Percentiles rank a stretch among this genome's conserved stretches.
Evolutionary conservation across 2,329 filamentous ascomycete species (phyloP).

Genomic region (Cercospora sojina): DNA sequence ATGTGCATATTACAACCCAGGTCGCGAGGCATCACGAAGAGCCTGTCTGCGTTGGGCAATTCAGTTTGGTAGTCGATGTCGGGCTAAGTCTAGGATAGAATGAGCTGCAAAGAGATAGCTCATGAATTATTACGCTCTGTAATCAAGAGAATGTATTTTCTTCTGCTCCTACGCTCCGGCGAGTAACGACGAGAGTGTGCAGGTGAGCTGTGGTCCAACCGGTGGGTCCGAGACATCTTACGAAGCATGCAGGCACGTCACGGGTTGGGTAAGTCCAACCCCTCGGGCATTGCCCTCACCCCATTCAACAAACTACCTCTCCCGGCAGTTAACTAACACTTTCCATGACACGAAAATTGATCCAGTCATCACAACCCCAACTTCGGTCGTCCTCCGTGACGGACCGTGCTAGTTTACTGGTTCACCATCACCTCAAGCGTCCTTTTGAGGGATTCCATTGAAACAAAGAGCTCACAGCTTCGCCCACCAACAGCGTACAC

Average conservation of each 20-base stretch:
- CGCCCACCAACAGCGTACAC: background rate
- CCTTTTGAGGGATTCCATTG: background rate
- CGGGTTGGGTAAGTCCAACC: background rate
- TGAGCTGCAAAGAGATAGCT: background rate
- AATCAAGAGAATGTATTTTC: background rate
- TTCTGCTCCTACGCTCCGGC: background rate
- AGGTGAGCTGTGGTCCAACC: background rate
- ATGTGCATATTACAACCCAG: constrained; percentile 19
- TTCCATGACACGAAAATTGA: background rate
- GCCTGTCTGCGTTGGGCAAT: constrained; percentile 18
- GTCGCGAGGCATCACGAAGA: constrained; percentile 15
- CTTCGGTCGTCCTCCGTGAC: background rate
- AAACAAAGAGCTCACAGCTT: background rate
- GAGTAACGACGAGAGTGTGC: background rate
- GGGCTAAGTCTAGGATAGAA: background rate
- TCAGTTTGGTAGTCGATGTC: background rate
- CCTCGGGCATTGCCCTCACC: background rate
- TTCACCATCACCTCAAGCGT: background rate
- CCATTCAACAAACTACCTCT: background rate
- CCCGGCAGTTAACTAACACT: background rate
- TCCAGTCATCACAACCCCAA: background rate
- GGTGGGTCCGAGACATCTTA: background rate
- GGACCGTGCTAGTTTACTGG: background rate
- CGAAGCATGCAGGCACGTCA: background rate
- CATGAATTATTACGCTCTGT: background rate